Evolutionary conservation across 1,284 basidiomycete genomes (phyloP).

Genomic region (Cutaneotrichosporon daszewskae): DNA sequence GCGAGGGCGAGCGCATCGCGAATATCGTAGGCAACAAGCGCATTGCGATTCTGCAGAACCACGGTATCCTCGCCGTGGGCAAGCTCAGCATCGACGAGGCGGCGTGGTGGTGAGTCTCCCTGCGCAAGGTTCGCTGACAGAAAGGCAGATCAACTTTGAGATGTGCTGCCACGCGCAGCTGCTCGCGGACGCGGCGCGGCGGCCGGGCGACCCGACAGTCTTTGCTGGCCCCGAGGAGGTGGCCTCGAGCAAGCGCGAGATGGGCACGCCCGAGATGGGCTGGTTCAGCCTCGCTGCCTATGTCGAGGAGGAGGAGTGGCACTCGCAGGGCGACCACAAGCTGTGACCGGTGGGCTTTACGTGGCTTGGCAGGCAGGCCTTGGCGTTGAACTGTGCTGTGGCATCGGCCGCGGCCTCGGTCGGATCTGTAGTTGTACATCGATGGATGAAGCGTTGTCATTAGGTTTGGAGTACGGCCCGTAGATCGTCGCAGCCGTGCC

Average conservation of each 20-base stretch:
- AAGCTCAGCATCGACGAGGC: constrained; percentile 39
- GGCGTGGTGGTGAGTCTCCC: constrained; percentile 36
- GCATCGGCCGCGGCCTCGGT: too few species aligned
- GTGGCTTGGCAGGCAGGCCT: too few species aligned
- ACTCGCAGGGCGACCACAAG: constrained; percentile 33
- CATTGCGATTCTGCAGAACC: constrained; percentile 40
- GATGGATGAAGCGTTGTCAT: too few species aligned
- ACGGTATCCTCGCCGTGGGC: constrained; percentile 34
- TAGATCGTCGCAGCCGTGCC: too few species aligned
- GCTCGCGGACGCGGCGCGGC: constrained; percentile 33
- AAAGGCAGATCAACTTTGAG: constrained; percentile 40
- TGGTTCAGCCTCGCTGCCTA: constrained; percentile 39
- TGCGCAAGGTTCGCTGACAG: constrained; percentile 2
- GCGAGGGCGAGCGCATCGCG: constrained; percentile 38
- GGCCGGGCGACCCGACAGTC: constrained; percentile 23
- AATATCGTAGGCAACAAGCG: constrained; percentile 20
- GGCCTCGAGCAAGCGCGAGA: constrained; percentile 32
- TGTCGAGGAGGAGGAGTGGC: constrained; percentile 37
- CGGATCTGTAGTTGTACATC: too few species aligned
- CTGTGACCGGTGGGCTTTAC: too few species aligned
- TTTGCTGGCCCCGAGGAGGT: constrained; percentile 31
- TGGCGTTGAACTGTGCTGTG: too few species aligned
- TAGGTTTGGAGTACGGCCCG: too few species aligned
- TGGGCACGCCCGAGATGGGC: constrained; percentile 39
- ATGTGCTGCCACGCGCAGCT: constrained; percentile 41